Evolutionary conservation across 2,329 filamentous ascomycete genomes (phyloP).

Genomic region (Neoascochyta sp.): DNA sequence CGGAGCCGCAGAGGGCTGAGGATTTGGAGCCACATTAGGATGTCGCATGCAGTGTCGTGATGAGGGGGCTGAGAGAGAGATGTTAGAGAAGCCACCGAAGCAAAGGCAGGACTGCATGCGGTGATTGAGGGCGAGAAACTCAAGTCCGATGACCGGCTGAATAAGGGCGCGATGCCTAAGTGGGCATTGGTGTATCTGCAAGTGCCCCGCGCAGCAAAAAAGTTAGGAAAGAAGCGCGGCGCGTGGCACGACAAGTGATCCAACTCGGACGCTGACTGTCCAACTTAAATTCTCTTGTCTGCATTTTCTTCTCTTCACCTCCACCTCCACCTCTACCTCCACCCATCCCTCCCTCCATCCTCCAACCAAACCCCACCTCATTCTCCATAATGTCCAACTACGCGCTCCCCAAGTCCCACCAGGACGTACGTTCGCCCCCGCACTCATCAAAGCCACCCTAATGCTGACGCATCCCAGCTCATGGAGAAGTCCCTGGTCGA

Average conservation of each 20-base stretch:
- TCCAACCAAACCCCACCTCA: too few species aligned
- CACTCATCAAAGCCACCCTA: conserved; percentile 11
- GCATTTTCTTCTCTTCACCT: conserved; percentile 1
- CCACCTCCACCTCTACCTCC: too few species aligned
- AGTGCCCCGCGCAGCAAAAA: conserved; percentile 24
- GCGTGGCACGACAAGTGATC: conserved; percentile 10
- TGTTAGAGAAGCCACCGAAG: too few species aligned
- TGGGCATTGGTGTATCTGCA: conserved; percentile 14
- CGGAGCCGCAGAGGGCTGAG: conserved; percentile 6
- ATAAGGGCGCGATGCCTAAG: conserved; percentile 14
- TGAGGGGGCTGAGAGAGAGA: too few species aligned
- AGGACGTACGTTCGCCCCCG: conserved; percentile 54
- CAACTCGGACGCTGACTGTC: conserved; percentile 9
- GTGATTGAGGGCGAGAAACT: too few species aligned
- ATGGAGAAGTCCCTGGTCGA: conserved; percentile 93
- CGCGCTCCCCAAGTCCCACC: conserved; percentile 63
- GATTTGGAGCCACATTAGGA: too few species aligned
- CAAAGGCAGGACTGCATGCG: too few species aligned
- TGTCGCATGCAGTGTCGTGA: too few species aligned
- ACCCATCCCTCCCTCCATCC: conserved; percentile 3
- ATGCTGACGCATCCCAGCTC: conserved; percentile 60
- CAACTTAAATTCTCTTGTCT: conserved; percentile 13
- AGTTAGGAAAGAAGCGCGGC: conserved; percentile 18
- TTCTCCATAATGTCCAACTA: conserved; percentile 46
- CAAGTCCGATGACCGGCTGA: conserved; percentile 26